Base-by-base conservation (phyloP, 1,139 yeast species). In the Taphrina wiesneri region DNA sequence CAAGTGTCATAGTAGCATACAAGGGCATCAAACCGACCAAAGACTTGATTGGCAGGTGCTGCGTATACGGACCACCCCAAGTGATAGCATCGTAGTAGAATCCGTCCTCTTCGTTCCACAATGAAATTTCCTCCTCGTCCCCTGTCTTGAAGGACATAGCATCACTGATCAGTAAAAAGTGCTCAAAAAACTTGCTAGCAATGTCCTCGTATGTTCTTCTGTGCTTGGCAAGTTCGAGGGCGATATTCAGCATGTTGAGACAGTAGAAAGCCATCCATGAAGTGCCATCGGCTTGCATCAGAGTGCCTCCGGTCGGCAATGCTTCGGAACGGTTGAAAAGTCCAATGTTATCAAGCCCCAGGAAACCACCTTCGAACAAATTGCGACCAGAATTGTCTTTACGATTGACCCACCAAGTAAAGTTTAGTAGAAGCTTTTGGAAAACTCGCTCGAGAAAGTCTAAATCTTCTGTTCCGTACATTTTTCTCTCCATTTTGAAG, bases 261-360 rank as follows among this genome's bases (percentile, higher is more conserved):
- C 90, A 85, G 78, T 87, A 92, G 79, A 93, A 92, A 0, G 97
- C 98, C 96, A 92, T 90, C 98, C 98, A 92, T 52, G 97, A 97
- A 6, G 98, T 92, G 32, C 96, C 90, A 76, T 92, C 98, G 0
- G 98, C 97, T 77, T 92, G 98, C 76, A 91, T 96, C 71, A 92
- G 81, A 56, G 82, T 84, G 63, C 97, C 97, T 46, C 97, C 97
- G 0, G 96, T 90, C 39, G 98, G 98, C 73, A 90, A 81, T 0
- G 96, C 96, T 78, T 92, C 98, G 1, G 96, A 89, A 75, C 98
- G 84, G 76, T 92, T 92, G 79, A 92, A 92, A 69, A 92, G 82
- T 71, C 98, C 97, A 77, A 92, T 92, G 76, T 92, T 92, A 78
- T 92, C 98, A 69, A 92, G 81, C 6, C 98, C 98, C 67, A 92